Base-by-base conservation (phyloP, 192 early-diverging fungal genomes). In the Haplosporangium gracile region DNA sequence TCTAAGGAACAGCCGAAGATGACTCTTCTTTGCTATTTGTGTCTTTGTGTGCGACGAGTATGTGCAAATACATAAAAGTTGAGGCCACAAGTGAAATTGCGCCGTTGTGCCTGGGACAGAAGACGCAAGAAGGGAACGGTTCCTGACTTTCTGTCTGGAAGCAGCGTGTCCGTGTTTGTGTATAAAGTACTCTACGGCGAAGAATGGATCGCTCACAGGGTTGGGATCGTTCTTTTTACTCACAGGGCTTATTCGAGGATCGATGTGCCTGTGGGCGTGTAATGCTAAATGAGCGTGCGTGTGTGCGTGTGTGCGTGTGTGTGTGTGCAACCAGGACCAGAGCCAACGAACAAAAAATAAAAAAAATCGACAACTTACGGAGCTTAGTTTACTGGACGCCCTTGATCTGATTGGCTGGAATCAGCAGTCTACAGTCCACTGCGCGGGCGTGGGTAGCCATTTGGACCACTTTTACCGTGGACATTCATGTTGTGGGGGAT, bases 361-460 rank as follows among this genome's bases (percentile, higher is more conserved):
- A 32, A 32, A 63, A 65, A 65, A 65, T 22, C 16, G 26, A 34
- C 60, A 65, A 65, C 60, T 65, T 65, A 32, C n/a, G 60, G 60
- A 65, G 60, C 60, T 65, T 65, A 65, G 60, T 65, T 65, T 65
- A 65, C n/a, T 65, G 60, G 26, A 32, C 29, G 11, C 60, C 49
- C 1, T 0, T 65, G 60, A 0, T 32, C 60, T 65, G 60, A 65
- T 65, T 65, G 60, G 60, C 60, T 32, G 60, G 60, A 65, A 65
- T 11, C 7, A 32, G 11, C 20, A 20, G 55, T 53, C 24, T 24
- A 65, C 11, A 11, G 22, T 29, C 10, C 26, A 9, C 49, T 51
- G 49, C 49, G 49, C 36, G 36, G 36, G 36, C 36, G 36, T 36
- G 36, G 36, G 36, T 51, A 29, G 60, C 32, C 60, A 65, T 32